phyloP scores from a whole-genome alignment of 1,139 yeast genomes.

The Kodamaea sp. region DNA sequence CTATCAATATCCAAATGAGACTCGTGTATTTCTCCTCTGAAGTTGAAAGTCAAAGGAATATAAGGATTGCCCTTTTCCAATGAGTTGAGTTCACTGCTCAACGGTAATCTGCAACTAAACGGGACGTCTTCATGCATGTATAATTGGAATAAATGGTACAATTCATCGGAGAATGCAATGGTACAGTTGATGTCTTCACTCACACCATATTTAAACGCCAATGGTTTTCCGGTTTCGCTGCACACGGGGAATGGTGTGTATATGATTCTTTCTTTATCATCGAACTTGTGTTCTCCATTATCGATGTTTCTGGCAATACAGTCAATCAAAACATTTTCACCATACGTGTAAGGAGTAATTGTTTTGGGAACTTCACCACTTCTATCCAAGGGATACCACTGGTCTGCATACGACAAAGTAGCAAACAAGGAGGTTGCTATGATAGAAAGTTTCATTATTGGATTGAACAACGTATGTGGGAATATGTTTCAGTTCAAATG shows the following conservation, averaged over 20 bases:
- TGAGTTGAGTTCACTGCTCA: conserved; percentile 43
- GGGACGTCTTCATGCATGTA: conserved; percentile 80
- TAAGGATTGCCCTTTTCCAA: conserved; percentile 51
- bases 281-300: conserved; percentile 74
- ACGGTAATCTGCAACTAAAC: conserved; percentile 64
- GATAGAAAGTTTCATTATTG: conserved; percentile 11
- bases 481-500: no score
- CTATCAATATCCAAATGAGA: conserved; percentile 72
- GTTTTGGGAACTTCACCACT: conserved; percentile 41
- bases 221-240: conserved; percentile 62
- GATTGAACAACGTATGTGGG: no score
- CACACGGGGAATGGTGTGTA: conserved; percentile 64
- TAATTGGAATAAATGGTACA: conserved; percentile 71
- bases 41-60: conserved; percentile 63
- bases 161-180: conserved; percentile 61
- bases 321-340: conserved; percentile 52
- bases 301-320: conserved; percentile 72
- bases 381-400: conserved; percentile 38
- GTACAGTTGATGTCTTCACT: conserved; percentile 64
- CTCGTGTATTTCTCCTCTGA: conserved; percentile 69
- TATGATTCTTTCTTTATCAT: conserved; percentile 56
- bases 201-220: conserved; percentile 52
- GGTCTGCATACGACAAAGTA: conserved; percentile 16
- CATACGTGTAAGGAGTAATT: conserved; percentile 38
- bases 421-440: conserved; percentile 5